Base-by-base conservation (phyloP, 768 basidiomycete species). In the Kwoniella sp. region DNA sequence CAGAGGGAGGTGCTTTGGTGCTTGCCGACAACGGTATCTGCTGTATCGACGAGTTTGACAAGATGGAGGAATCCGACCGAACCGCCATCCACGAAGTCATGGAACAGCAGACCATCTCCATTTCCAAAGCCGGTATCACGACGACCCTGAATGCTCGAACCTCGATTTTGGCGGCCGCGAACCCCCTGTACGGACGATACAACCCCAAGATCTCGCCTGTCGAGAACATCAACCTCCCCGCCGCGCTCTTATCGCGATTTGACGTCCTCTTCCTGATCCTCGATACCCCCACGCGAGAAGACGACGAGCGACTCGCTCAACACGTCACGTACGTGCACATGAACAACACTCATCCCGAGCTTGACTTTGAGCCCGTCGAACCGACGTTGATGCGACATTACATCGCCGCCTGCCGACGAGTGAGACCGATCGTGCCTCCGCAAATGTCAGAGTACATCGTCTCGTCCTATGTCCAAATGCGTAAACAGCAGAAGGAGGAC, bases 71-170 rank as follows among this genome's bases (percentile, higher is more conserved):
- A 82, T 81, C 92, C 0, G 96, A 98, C 80, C 85, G 96, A 71
- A 98, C 96, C 1, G 92, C 96, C 15, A 98, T 99, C 67, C 96
- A 99, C 83, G 96, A 99, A 85, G 96, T 99, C 66, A 99, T 99
- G 96, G 84, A 85, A 73, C 84, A 85, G 71, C 84, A 85, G 74
- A 85, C 84, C 57, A 84, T 85, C 31, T 85, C 84, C 29, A 84
- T 85, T 66, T 84, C 84, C 31, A 85, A 85, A 71, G 84, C 84
- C 2, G 84, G 84, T 53, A 85, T 85, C 74, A 85, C 84, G 63
- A 85, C 84, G 23, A 85, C 84, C 2, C 78, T 85, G 55, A 85
- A 85, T 66, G 84, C 84, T 12, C 79, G 84, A 47, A 84, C 84
- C 5, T 85, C 84, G 8, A 84, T 85, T 72, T 81, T 99, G 11